Evolutionary conservation across 2,329 filamentous ascomycete species (phyloP).

Genomic region (Beauveria asiatica): DNA sequence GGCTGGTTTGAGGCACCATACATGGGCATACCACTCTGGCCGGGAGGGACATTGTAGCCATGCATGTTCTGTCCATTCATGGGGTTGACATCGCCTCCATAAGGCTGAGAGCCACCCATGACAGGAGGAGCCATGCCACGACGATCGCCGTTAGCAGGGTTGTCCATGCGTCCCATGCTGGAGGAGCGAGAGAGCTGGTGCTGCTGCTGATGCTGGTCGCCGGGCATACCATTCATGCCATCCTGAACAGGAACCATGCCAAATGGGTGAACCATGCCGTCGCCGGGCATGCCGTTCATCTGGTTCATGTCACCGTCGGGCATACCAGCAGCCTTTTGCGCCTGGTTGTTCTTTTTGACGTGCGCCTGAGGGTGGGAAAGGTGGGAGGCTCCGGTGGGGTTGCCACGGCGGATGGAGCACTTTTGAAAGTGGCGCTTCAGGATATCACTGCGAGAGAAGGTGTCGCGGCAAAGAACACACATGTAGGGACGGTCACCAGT

Average conservation of each 20-base stretch:
- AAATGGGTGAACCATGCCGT: slow-evolving; percentile 50
- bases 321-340: slow-evolving; percentile 47
- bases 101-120: slow-evolving; percentile 45
- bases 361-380: slow-evolving; percentile 87
- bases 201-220: slow-evolving; percentile 55
- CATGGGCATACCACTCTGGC: slow-evolving; percentile 57
- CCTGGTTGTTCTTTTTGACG: slow-evolving; percentile 65
- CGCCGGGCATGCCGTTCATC: slow-evolving; percentile 50
- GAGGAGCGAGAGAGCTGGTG: slow-evolving; percentile 53
- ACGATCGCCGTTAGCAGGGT: slow-evolving; percentile 44
- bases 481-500: slow-evolving; percentile 97
- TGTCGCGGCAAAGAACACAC: slow-evolving; percentile 96
- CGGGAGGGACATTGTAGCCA: slow-evolving; percentile 54
- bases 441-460: slow-evolving; percentile 95
- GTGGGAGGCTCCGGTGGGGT: slow-evolving; percentile 90
- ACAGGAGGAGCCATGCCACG: slow-evolving; percentile 45
- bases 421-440: slow-evolving; percentile 99
- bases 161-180: slow-evolving; percentile 51
- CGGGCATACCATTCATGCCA: slow-evolving; percentile 50
- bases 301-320: slow-evolving; percentile 49
- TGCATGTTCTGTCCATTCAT: slow-evolving; percentile 60
- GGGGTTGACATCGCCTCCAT: slow-evolving; percentile 49
- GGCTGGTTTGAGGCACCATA: slow-evolving; percentile 52
- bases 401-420: slow-evolving; percentile 91
- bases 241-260: slow-evolving; percentile 48